phyloP scores from a whole-genome alignment of 306 rosid species.

The Notholithocarpus densiflorus region DNA sequence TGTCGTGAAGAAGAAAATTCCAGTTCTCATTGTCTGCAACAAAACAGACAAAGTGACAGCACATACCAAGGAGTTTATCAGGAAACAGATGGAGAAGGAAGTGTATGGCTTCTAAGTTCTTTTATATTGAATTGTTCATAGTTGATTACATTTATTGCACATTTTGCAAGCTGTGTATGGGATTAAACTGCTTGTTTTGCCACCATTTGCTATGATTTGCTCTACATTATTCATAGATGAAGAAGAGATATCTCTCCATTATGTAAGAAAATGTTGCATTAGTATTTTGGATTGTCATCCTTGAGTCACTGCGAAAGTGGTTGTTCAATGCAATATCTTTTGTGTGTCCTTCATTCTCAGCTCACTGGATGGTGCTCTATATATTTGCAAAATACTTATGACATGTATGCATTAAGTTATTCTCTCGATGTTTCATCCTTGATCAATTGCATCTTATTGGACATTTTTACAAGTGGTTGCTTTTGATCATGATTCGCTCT shows the following conservation, averaged over 20 bases:
- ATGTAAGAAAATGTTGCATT: background rate
- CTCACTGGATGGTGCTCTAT: background rate
- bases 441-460: background rate
- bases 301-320: background rate
- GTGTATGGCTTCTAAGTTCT: slow-evolving; percentile 53
- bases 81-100: slow-evolving; percentile 88
- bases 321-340: background rate
- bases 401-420: background rate
- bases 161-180: slow-evolving; percentile 9
- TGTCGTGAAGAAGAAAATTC: slow-evolving; percentile 88
- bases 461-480: background rate
- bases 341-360: background rate
- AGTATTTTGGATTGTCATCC: background rate
- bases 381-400: background rate
- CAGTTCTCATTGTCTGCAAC: slow-evolving; percentile 84
- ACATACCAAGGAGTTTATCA: slow-evolving; percentile 87
- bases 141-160: slow-evolving; percentile 1
- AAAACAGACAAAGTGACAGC: slow-evolving; percentile 94
- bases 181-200: background rate
- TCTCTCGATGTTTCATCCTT: background rate
- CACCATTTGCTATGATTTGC: background rate
- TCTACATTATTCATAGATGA: background rate
- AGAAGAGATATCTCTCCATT: background rate
- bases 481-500: background rate
- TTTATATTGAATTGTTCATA: background rate